Base-by-base conservation (phyloP, 306 rosid species). In the Sindora glabra region DNA sequence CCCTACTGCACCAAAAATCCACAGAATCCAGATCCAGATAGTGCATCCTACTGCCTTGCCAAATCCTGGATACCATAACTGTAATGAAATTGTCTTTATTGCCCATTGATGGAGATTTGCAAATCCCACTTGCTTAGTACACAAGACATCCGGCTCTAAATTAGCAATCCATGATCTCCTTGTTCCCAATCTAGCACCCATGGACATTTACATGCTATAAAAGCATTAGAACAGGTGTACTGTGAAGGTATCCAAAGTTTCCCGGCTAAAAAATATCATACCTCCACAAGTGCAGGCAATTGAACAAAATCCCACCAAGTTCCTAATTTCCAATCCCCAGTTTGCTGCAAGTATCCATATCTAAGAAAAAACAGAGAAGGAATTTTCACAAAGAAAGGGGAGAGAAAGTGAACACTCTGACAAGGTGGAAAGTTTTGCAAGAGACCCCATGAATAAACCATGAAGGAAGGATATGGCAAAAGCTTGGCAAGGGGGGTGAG, bases 131-230 rank as follows among this genome's bases (percentile, higher is more conserved):
- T 69, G 86, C 78, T 89, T 76, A 78, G 94, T 68, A 78, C 79
- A 77, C 75, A 78, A 78, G 85, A 76, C 68, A 84, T 88, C 92
- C 98, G 77, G 94, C 96, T 91, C 83, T 83, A 83, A 64, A n/a
- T n/a, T n/a, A n/a, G n/a, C n/a, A n/a, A 83, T 82, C 91, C 95
- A 82, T 84, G 97, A 83, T 73, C 95, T 86, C 83, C 79, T 86
- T 76, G 81, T 77, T 82, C 87, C 86, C 89, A 86, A 94, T 94
- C 99, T 89, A 94, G 95, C 97, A 89, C 95, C 95, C 94, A 94
- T 75, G 95, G 96, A 89, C 89, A 94, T 82, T 76, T 75, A 79
- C 89, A 86, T 86, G 95, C 97, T 82, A 80, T n/a, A 84, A n/a
- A 83, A 78, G 89, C 84, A 94, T 94, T 89, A 94, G 97, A 84